Base-by-base conservation (phyloP, 1,139 yeast genomes). In the Geotrichum cucujoidarum region DNA sequence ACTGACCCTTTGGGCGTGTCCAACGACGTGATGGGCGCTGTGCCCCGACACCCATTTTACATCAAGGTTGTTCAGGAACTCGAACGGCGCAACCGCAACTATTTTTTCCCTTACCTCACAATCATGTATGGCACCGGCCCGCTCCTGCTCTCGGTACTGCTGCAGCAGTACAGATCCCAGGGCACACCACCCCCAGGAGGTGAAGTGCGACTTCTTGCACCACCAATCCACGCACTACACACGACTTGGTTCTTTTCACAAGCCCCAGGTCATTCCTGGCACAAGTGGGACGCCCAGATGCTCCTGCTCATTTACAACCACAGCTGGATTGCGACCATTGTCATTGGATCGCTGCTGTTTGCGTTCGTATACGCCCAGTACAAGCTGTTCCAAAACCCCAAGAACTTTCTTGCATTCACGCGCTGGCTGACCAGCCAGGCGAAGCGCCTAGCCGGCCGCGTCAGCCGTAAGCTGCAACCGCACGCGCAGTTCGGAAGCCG, bases 121-220 rank as follows among this genome's bases (percentile, higher is more conserved):
- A 88, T 89, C 64, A 89, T 89, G 96, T 84, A 80, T 61, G 81
- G 95, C 16, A 89, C 97, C 1, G 97, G 97, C 3, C 97, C 97
- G 0, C 69, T 89, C 53, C 88, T 87, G 62, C 72, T 89, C 43
- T 82, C 94, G 13, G 90, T 87, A 37, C 75, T 89, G 57, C 84
- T 95, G 90, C 83, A 86, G 65, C 87, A 82, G 59, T 88, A 84
- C 67, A 74, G 95, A 13, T 11, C 13, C 31, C 18, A 20, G 17
- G 22, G 32, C 8, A 22, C 22, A 21, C 52, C 55, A 14, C 49
- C 45, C 2, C 45, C 44, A n/a, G 56, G 52, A 6, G 57, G 53
- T 16, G 46, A 47, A 18, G 54, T 85, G 11, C 70, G 83, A 51
- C 77, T 86, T 42, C 68, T 86, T 57, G 75, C 81, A 68, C 92